These are phyloP conservation scores for Suillus occidentalis DNA, from an alignment of 768 basidiomycete species.

Conservation along the genomic window DNA sequence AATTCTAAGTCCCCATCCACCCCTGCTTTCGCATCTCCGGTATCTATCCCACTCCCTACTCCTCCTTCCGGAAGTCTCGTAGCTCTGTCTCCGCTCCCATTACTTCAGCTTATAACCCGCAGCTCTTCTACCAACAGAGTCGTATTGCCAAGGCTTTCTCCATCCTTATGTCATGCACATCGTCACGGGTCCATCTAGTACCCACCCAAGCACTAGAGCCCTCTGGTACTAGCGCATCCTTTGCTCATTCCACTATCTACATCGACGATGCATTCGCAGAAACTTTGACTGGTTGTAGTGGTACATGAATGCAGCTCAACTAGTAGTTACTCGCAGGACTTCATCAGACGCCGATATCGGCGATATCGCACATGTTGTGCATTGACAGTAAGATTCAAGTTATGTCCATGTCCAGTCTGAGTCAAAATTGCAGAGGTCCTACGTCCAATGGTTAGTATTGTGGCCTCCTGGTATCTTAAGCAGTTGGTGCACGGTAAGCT, in stretches of 20 bases:
- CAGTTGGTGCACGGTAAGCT: too few species aligned
- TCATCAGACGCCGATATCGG: constrained; percentile 3
- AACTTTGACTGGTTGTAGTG: constrained; percentile 2
- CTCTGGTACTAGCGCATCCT: not conserved
- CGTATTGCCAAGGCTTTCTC: not conserved
- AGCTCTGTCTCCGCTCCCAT: not conserved
- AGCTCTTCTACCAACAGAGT: not conserved
- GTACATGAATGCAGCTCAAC: constrained; percentile 13
- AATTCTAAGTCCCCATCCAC: too few species aligned
- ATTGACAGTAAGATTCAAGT: not conserved
- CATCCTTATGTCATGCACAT: not conserved
- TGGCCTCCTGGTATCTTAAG: too few species aligned
- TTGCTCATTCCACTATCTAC: constrained; percentile 6
- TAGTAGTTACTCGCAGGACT: not conserved
- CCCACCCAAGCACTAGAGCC: not conserved
- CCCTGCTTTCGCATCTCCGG: too few species aligned
- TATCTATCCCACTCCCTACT: not conserved
- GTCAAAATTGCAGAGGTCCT: too few species aligned
- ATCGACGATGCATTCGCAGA: not conserved
- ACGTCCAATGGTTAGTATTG: too few species aligned
- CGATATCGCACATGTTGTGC: too few species aligned
- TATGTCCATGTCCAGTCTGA: not conserved
- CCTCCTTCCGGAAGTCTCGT: not conserved
- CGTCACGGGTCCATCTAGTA: not conserved
- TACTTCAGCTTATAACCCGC: too few species aligned